These are phyloP conservation scores for Pyrenochaeta sp. DNA, from an alignment of 2,329 filamentous ascomycete genomes.

Conservation along the genomic window DNA sequence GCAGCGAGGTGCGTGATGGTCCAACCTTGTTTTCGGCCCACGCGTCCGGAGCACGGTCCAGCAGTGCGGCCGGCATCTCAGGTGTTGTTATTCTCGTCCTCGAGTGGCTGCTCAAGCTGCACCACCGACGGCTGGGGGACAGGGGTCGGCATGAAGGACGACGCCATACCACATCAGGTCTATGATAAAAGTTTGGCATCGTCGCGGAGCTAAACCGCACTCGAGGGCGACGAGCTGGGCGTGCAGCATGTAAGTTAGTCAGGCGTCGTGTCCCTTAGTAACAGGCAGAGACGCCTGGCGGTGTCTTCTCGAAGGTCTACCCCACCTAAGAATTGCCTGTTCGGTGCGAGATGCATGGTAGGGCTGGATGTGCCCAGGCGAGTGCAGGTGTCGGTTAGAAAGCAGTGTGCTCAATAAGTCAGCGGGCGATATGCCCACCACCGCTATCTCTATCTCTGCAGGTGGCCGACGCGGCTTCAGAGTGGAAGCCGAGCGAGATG, in stretches of 20 bases:
- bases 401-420: background rate
- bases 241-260: slow-evolving; percentile 33
- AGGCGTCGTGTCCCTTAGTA: slow-evolving; percentile 24
- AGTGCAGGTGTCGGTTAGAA: background rate
- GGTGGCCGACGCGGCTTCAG: slow-evolving; percentile 1
- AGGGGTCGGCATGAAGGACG: slow-evolving; percentile 34
- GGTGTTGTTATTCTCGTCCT: slow-evolving; percentile 44
- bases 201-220: slow-evolving; percentile 16
- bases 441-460: background rate
- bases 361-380: slow-evolving; percentile 15
- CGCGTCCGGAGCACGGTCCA: slow-evolving; percentile 36
- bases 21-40: slow-evolving; percentile 31
- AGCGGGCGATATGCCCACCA: background rate
- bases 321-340: slow-evolving; percentile 20
- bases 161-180: slow-evolving; percentile 36
- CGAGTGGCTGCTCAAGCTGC: slow-evolving; percentile 40
- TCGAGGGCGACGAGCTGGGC: slow-evolving; percentile 6
- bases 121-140: slow-evolving; percentile 25
- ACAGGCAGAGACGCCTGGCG: slow-evolving; percentile 12
- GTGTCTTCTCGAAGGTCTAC: slow-evolving; percentile 11
- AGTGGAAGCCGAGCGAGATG: background rate
- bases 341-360: slow-evolving; percentile 16
- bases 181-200: slow-evolving; percentile 43
- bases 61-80: slow-evolving; percentile 34
- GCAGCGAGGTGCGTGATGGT: slow-evolving; percentile 19